phyloP scores from a whole-genome alignment of 139 green algal genomes.

The Marvania coccoides region DNA sequence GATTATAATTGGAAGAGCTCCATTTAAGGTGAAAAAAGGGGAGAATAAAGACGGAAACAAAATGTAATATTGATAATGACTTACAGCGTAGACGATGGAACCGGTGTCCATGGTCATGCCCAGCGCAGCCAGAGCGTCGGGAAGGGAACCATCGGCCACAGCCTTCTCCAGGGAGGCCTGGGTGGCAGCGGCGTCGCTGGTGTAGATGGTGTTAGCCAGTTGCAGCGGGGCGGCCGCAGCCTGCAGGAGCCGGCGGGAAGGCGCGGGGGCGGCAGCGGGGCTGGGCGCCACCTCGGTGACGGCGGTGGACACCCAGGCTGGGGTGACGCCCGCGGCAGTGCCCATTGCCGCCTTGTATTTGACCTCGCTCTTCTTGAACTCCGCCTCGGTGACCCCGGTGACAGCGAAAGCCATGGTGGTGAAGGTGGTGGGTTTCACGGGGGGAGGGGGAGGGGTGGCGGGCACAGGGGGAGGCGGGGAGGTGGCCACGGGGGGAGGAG shows the following conservation, averaged over 20 bases:
- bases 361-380: background rate
- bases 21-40: no score
- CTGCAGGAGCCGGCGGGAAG: background rate
- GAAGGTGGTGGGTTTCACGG: background rate
- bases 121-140: background rate
- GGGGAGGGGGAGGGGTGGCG: background rate
- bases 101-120: slow-evolving; percentile 8
- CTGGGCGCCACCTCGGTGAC: background rate
- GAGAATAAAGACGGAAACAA: no score
- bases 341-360: background rate
- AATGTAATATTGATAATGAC: no score
- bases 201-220: slow-evolving; percentile 4
- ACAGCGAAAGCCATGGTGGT: background rate
- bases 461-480: background rate
- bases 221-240: background rate
- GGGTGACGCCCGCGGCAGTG: background rate
- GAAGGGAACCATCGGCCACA: slow-evolving; percentile 5
- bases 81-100: background rate
- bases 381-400: background rate
- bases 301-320: background rate
- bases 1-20: no score
- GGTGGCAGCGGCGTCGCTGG: background rate
- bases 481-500: background rate
- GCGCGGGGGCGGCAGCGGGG: background rate
- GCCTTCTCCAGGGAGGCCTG: background rate